These are phyloP conservation scores for Xylaria scruposa DNA, from an alignment of 495 filamentous ascomycete species.

Conservation along the genomic window DNA sequence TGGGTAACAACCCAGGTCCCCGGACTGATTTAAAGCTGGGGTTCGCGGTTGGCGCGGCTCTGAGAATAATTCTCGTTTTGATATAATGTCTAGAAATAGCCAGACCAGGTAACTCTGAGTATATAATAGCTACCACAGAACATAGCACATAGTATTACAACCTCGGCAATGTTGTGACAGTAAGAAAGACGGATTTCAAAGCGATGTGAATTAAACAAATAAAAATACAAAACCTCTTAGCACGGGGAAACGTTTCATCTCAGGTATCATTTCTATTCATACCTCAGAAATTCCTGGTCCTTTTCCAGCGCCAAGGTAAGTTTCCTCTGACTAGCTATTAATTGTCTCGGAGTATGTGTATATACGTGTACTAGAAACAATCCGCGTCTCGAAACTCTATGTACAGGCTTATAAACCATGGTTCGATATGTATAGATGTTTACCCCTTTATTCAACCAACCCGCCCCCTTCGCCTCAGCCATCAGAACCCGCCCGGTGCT, in stretches of 20 bases:
- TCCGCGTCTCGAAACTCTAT: conserved; percentile 1
- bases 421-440: neutral
- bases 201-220: neutral
- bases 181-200: neutral
- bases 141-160: neutral
- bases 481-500: conserved; percentile 30
- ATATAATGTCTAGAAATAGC: too few relatives aligned
- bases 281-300: neutral
- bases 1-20: neutral
- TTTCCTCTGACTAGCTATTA: neutral
- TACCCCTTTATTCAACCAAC: neutral
- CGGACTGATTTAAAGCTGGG: conserved; percentile 1
- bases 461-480: neutral
- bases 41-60: conserved; percentile 28
- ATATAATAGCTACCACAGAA: neutral
- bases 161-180: neutral
- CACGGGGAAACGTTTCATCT: neutral
- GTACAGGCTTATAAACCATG: neutral
- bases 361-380: neutral
- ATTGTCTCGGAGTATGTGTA: neutral
- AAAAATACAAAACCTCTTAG: neutral
- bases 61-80: conserved; percentile 31
- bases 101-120: neutral
- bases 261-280: neutral
- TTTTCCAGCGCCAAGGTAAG: neutral